Conservation (phyloP, 2,329 filamentous ascomycete species). For the Curvularia sp. region DNA sequence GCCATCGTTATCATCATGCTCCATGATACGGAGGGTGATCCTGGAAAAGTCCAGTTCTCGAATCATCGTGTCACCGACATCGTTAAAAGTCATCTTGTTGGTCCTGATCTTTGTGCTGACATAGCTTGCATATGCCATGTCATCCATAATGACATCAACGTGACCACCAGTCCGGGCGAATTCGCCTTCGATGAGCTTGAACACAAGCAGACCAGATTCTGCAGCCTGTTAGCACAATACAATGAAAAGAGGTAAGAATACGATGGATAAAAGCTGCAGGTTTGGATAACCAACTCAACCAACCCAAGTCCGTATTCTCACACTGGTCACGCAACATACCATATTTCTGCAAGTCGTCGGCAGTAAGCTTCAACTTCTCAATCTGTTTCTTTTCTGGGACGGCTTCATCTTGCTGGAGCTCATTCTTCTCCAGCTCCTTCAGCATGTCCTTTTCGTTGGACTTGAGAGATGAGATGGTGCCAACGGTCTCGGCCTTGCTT, state of each 20-base stretch:
- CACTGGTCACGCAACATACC: slow-evolving; percentile 55
- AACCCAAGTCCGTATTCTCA: slow-evolving; percentile 25
- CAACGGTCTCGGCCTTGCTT: slow-evolving; percentile 44
- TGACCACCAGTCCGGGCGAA: slow-evolving; percentile 77
- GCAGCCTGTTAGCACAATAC: slow-evolving; percentile 43
- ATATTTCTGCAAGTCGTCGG: slow-evolving; percentile 81
- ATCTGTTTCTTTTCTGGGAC: slow-evolving; percentile 62
- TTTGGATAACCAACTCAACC: slow-evolving; percentile 40
- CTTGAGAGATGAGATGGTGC: slow-evolving; percentile 53
- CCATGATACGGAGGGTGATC: slow-evolving; percentile 84
- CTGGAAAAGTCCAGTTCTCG: slow-evolving; percentile 97
- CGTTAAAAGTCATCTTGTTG: slow-evolving; percentile 77
- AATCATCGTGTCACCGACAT: slow-evolving; percentile 92
- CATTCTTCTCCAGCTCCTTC: slow-evolving; percentile 56
- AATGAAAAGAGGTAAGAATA: slow-evolving; percentile 22
- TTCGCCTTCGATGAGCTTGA: slow-evolving; percentile 90
- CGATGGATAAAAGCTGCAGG: slow-evolving; percentile 23
- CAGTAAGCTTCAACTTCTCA: slow-evolving; percentile 78
- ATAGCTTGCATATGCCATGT: slow-evolving; percentile 91
- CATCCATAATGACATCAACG: slow-evolving; percentile 90
- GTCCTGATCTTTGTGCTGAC: slow-evolving; percentile 76
- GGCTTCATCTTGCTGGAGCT: slow-evolving; percentile 56
- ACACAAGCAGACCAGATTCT: slow-evolving; percentile 92
- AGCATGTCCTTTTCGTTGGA: slow-evolving; percentile 52
- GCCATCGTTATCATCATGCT: slow-evolving; percentile 76